Base-by-base conservation (phyloP, 805 yeast genomes). In the Ogataea pini region DNA sequence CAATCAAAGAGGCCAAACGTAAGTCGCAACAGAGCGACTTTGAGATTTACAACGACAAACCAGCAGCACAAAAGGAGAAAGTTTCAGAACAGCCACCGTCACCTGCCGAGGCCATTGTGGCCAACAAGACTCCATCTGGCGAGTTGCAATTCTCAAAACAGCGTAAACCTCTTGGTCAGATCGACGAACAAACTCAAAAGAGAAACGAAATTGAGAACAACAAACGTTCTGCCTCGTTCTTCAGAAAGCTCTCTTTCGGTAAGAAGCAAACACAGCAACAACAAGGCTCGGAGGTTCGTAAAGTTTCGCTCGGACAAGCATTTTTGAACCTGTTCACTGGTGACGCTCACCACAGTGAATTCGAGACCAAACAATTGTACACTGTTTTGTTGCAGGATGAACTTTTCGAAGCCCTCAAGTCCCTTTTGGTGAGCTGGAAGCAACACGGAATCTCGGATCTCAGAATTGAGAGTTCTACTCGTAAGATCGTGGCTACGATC, bases 381-480 rank as follows among this genome's bases (percentile, higher is more conserved):
- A 65, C 72, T 1, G 55, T 60, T 17, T 49, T 69, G 18, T 71
- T 77, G 9, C 69, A 70, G 49, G 76, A 70, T 22, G 89, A 85
- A 61, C 75, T 85, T 75, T 76, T 78, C 51, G 79, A 80, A 37
- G 89, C 89, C 2, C 68, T 86, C 56, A 76, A 71, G 61, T 79
- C 86, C 37, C 73, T 86, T 47, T 69, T 86, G 54, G 71, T 66
- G 38, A 80, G 85, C 14, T 86, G 94, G 94, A 76, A 80, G 12
- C 80, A 77, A 50, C 85, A 85, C 58, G 92, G 94, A 7, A 67
- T 86, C 57, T 79, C 77, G 55, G 75, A 80, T 50, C 72, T 86
- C 49, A 69, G 66, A 32, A 66, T 77, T 39, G 76, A 76, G 55
- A 69, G 72, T 17, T 64, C 69, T 3, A 63, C 69, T 6, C 63